Evolutionary conservation across 768 basidiomycete species (phyloP), one percentile per base, ranked within the genome.

Genomic region (Phylloporus sp.): DNA sequence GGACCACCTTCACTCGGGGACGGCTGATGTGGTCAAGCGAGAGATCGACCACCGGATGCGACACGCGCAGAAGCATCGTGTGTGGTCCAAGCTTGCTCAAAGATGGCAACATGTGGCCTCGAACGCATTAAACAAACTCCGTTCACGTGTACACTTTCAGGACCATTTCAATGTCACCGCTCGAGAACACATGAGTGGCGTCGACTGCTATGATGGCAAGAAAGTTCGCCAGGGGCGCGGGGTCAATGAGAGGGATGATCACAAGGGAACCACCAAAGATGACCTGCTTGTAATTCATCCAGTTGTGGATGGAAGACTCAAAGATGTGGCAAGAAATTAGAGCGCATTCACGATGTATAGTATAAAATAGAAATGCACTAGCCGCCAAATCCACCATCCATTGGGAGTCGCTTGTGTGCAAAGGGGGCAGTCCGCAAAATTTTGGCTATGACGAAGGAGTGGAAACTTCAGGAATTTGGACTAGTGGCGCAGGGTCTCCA

Each of bases 181-280:
- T 31, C 74, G 77, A 35, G 88, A 92, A 65, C 84, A 92, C 61
- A 91, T 94, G 91, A 83, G 79, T 56, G 63, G 61, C 7, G 82
- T 94, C 0, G 91, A 95, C 64, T 77, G 77, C 40, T 88, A 82
- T 63, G 84, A 90, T 59, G 88, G 88, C 35, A 59, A 70, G 47
- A 70, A 68, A 45, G 69, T 72, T 29, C 69, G 80, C 35, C 70
- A 61, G 55, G 77, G 76, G 41, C 45, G 59, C 36, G 57, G 58
- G 47, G 43, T 12, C 35, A 28, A 55, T 61, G 53, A 42, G 31
- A 18, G 56, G 55, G 38, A 54, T 38, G 48, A n/a, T 16, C 31
- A 29, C 10, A 47, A 48, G 51, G 54, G 52, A 49, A 57, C 61
- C 23, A 50, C 67, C 26, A 73, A 72, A 22, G 72, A 75, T 11